Conservation (phyloP, 176 grass and related monocot species). For the Microstegium vimineum region DNA sequence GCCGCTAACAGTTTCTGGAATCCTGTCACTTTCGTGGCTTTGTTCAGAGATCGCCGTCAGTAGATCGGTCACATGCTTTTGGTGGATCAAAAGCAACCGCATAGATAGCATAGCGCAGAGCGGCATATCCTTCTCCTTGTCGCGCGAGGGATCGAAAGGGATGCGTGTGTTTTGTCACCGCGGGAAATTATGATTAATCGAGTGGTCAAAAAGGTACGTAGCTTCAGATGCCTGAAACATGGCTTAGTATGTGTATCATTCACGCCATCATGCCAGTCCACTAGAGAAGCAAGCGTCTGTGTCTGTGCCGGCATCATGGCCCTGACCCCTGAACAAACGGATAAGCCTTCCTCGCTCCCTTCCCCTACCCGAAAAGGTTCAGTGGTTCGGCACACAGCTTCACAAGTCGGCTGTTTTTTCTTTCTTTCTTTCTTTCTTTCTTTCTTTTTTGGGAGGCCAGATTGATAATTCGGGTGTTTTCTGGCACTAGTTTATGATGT, state of each 20-base stretch:
- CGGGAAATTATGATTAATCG: not conserved
- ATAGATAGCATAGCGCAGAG: not conserved
- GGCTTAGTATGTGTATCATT: not conserved
- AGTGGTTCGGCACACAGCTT: no score
- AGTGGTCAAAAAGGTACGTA: constrained; percentile 7
- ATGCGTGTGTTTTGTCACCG: not conserved
- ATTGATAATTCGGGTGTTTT: not conserved
- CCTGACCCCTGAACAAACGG: constrained; percentile 15
- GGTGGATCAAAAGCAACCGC: constrained; percentile 29
- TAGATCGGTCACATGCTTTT: constrained; percentile 41
- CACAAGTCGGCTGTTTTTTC: no score
- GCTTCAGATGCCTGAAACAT: not conserved
- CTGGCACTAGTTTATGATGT: not conserved
- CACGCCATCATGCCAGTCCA: constrained; percentile 21
- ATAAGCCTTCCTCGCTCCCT: constrained; percentile 2
- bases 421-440: not conserved
- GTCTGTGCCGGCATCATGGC: constrained; percentile 17
- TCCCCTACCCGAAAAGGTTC: no score
- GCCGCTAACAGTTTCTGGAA: not conserved
- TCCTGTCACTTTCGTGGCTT: constrained; percentile 28
- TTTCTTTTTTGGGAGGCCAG: no score
- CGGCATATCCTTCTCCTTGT: not conserved
- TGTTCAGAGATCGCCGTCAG: constrained; percentile 43
- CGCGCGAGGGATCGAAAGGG: not conserved
- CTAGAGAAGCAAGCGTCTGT: not conserved